Evolutionary conservation across 1,284 basidiomycete genomes (phyloP).

Genomic region (Neolentinus lepideus): DNA sequence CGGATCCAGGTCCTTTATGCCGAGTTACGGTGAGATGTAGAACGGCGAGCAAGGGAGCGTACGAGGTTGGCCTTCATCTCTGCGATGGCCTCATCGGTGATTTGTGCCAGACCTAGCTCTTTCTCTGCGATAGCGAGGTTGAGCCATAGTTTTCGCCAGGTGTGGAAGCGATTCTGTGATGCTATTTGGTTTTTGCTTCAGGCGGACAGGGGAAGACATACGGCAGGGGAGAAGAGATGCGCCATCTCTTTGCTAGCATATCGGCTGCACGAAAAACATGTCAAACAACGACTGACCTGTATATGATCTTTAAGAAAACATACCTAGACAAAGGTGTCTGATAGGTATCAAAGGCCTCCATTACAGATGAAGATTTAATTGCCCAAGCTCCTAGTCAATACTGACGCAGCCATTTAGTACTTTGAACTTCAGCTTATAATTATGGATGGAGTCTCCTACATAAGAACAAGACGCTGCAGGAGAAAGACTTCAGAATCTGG

Average conservation of each 20-base stretch:
- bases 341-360: slow-evolving; percentile 65
- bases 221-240: slow-evolving; percentile 87
- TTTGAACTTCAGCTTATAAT: background rate
- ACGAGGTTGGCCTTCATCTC: slow-evolving; percentile 94
- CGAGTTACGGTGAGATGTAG: background rate
- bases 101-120: slow-evolving; percentile 83
- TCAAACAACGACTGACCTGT: background rate
- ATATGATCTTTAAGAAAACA: slow-evolving; percentile 2
- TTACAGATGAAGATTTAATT: slow-evolving; percentile 17
- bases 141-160: slow-evolving; percentile 97
- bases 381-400: background rate
- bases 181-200: background rate
- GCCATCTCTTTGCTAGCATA: slow-evolving; percentile 99
- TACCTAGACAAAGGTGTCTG: slow-evolving; percentile 74
- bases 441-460: background rate
- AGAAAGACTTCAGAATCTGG: background rate
- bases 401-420: background rate
- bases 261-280: slow-evolving; percentile 48
- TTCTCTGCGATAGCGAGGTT: slow-evolving; percentile 96
- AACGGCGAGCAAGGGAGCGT: slow-evolving; percentile 1
- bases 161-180: slow-evolving; percentile 84
- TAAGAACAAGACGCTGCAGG: background rate
- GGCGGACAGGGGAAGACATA: slow-evolving; percentile 26
- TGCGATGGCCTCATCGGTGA: slow-evolving; percentile 86
- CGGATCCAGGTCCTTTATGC: slow-evolving; percentile 65